Conservation (phyloP, 768 basidiomycete species). For the Lactarius psammicola region DNA sequence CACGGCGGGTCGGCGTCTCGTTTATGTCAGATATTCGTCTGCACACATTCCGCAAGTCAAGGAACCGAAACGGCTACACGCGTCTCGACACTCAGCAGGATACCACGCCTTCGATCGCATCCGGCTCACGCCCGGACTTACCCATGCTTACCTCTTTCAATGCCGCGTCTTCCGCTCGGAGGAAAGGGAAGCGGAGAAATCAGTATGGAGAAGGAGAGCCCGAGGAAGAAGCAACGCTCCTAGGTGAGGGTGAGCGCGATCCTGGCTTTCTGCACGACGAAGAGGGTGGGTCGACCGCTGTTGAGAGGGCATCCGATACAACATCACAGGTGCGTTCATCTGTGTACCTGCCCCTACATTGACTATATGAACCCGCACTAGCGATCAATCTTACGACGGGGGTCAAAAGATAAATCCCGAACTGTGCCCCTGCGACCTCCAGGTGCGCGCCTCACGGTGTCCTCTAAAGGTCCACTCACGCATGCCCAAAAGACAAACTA, state of each 20-base stretch:
- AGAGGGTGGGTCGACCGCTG: conserved; percentile 33
- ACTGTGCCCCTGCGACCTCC: conserved; percentile 75
- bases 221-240: conserved; percentile 25
- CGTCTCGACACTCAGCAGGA: conserved; percentile 11
- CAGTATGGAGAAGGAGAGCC: conserved; percentile 22
- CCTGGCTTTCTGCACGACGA: conserved; percentile 42
- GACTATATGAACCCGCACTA: conserved; percentile 30
- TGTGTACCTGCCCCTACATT: background rate
- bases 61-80: conserved; percentile 20
- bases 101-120: background rate
- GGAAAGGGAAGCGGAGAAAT: conserved; percentile 23
- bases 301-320: conserved; percentile 20
- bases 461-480: background rate
- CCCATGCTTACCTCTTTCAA: conserved; percentile 18
- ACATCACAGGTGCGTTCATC: conserved; percentile 32
- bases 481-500: conserved; percentile 54
- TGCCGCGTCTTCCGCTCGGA: conserved; percentile 17
- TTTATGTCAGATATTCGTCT: conserved; percentile 29
- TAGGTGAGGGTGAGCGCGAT: conserved; percentile 34
- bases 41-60: conserved; percentile 18
- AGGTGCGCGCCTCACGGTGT: conserved; percentile 41
- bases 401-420: conserved; percentile 67
- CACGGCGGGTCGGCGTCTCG: conserved; percentile 19
- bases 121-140: conserved; percentile 16
- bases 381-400: conserved; percentile 33